Evolutionary conservation across 176 grass and related monocot genomes (phyloP), one percentile per base, ranked within the genome.

Genomic region (Bothriochloa decipiens): DNA sequence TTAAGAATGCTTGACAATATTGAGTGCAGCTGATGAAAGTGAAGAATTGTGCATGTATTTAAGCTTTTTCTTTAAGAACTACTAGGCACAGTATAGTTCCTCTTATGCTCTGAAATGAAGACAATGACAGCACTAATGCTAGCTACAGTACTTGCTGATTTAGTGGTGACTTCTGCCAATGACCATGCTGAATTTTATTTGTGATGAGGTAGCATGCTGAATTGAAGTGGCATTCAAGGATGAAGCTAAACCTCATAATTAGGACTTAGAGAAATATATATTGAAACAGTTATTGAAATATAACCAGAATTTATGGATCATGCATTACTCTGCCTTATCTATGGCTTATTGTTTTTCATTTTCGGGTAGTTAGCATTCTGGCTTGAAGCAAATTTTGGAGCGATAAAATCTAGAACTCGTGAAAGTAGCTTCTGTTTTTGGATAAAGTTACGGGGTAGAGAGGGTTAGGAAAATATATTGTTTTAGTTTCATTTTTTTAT

Each of bases 401-500:
- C 10, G 43, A 45, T 3, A 11, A 45, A 45, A 45, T 45, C 43
- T 13, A 45, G 43, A 11, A 45, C 41, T 43, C 41, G 41, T 8
- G 10, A 43, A 43, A 43, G 41, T 40, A 40, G 39, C 41, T 43
- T 43, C 41, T 43, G 41, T 43, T 11, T 43, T 43, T 43, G 41
- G 41, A 43, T 8, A 8, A 43, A 43, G 41, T 43, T 43, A 43
- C 4, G 41, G 41, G 41, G 41, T 43, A 10, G 10, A 43, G 41
- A 43, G 41, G 9, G 10, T 11, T 43, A 11, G 41, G 41, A 43
- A 43, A 43, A 43, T 43, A 43, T 43, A 43, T 43, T 11, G 9
- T 43, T 43, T 43, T 43, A 43, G 2, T 43, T 67, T 58, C 36
- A 15, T 80, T 57, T 63, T 90, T 84, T 81, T 85, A 53, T 87